Percentiles rank a stretch among this genome's conserved stretches.
Conservation (phyloP, 2,329 filamentous ascomycete genomes). For the Colletotrichum nymphaeae region DNA sequence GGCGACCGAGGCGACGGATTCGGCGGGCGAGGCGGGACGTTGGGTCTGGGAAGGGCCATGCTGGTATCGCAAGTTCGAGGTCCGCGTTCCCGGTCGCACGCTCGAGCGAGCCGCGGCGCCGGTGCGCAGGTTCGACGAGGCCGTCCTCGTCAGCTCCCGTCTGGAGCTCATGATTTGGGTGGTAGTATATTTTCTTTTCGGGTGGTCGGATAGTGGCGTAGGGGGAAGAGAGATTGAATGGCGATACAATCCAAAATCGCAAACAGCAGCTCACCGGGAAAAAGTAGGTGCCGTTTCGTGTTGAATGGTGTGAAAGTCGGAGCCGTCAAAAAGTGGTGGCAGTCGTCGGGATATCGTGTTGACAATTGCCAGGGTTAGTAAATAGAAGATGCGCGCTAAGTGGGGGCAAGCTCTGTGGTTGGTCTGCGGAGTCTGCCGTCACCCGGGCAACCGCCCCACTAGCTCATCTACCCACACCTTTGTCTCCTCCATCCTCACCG, state of each 20-base stretch:
- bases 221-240: neutral
- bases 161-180: conserved; percentile 33
- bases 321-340: neutral
- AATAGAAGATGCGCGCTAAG: conserved; percentile 32
- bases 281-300: neutral
- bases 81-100: conserved; percentile 31
- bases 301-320: conserved; percentile 13
- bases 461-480: neutral
- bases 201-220: neutral
- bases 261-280: neutral
- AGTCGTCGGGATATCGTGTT: conserved; percentile 7
- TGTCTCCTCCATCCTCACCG: neutral
- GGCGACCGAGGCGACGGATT: conserved; percentile 72
- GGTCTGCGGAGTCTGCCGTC: neutral
- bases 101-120: conserved; percentile 27
- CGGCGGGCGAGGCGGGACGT: conserved; percentile 74
- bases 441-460: conserved; percentile 13
- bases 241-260: neutral
- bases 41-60: conserved; percentile 39
- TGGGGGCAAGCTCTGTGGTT: conserved; percentile 22
- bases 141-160: conserved; percentile 36
- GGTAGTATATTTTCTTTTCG: neutral
- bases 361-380: conserved; percentile 31
- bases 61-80: conserved; percentile 35
- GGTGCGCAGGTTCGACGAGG: conserved; percentile 30